phyloP scores from a whole-genome alignment of 2,329 filamentous ascomycete species.

The Scleromitrula shiraiana region DNA sequence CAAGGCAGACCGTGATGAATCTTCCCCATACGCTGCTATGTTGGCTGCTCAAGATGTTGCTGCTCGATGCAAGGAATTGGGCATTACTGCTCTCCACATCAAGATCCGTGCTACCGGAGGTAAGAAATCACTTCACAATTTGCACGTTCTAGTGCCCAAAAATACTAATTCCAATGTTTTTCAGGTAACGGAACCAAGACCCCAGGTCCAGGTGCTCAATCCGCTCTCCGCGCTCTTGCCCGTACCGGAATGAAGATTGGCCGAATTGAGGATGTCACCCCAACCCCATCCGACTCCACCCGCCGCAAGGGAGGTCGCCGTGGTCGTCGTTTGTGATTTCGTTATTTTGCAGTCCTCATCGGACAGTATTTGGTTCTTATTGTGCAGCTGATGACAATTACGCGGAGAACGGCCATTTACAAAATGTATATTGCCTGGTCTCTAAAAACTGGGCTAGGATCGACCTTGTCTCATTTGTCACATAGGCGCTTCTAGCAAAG shows the following conservation, averaged over 20 bases:
- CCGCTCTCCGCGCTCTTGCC: slow-evolving; percentile 94
- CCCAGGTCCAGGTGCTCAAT: slow-evolving; percentile 97
- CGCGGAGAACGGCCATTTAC: slow-evolving; percentile 60
- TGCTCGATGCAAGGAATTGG: slow-evolving; percentile 75
- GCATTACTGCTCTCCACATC: slow-evolving; percentile 96
- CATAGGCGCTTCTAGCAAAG: slow-evolving; percentile 31
- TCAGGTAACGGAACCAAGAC: slow-evolving; percentile 98
- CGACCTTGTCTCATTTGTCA: slow-evolving; percentile 37
- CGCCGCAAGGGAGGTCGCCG: slow-evolving; percentile 99
- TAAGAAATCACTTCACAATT: slow-evolving; percentile 33
- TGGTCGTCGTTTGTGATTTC: slow-evolving; percentile 95
- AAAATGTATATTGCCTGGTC: slow-evolving; percentile 47
- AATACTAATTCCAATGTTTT: slow-evolving; percentile 9
- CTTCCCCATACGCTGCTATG: slow-evolving; percentile 99
- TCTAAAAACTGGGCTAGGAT: slow-evolving; percentile 33
- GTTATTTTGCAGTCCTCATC: slow-evolving; percentile 10
- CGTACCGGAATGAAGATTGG: slow-evolving; percentile 99
- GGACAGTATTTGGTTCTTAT: slow-evolving; percentile 34
- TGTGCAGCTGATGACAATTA: slow-evolving; percentile 58
- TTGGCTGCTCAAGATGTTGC: slow-evolving; percentile 99
- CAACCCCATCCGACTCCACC: slow-evolving; percentile 97
- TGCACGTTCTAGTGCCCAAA: background rate
- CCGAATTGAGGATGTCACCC: slow-evolving; percentile 98
- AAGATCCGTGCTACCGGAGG: slow-evolving; percentile 99
- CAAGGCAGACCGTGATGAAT: slow-evolving; percentile 99